A percentile compares a stretch with the other conserved stretches of the same genome.
phyloP scores from a whole-genome alignment of 2,329 filamentous ascomycete genomes.

The Penicillium psychrosexuale region DNA sequence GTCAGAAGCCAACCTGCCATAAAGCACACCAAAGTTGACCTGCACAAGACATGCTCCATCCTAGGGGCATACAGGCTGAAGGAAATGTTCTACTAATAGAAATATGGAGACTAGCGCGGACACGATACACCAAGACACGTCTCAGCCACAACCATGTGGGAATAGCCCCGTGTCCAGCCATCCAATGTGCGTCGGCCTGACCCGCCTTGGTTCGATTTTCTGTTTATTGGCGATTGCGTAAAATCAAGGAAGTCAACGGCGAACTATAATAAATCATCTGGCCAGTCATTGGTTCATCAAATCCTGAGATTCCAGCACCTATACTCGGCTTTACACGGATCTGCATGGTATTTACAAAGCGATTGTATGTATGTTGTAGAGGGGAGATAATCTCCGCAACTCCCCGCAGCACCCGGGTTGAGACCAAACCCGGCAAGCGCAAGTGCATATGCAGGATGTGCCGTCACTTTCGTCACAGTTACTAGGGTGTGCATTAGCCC shows the following conservation, averaged over 20 bases:
- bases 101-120: conserved; percentile 23
- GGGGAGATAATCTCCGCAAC: conserved; percentile 13
- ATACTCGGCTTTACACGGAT: background rate
- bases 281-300: conserved; percentile 6
- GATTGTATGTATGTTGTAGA: background rate
- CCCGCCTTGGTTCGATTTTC: conserved; percentile 2
- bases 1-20: background rate
- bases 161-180: conserved; percentile 8
- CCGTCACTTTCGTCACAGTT: conserved; percentile 14
- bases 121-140: conserved; percentile 24
- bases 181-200: conserved; percentile 10
- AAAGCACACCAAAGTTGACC: conserved; percentile 1
- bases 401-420: conserved; percentile 5
- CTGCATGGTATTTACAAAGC: background rate
- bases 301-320: background rate
- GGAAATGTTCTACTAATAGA: conserved; percentile 24
- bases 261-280: conserved; percentile 4
- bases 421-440: background rate
- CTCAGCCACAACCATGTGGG: conserved; percentile 29
- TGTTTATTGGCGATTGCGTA: background rate
- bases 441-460: background rate
- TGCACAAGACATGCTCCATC: background rate
- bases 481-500: conserved; percentile 3
- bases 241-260: conserved; percentile 2
- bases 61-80: background rate